Evolutionary conservation across 306 rosid genomes (phyloP).

Genomic region (Purshia tridentata): DNA sequence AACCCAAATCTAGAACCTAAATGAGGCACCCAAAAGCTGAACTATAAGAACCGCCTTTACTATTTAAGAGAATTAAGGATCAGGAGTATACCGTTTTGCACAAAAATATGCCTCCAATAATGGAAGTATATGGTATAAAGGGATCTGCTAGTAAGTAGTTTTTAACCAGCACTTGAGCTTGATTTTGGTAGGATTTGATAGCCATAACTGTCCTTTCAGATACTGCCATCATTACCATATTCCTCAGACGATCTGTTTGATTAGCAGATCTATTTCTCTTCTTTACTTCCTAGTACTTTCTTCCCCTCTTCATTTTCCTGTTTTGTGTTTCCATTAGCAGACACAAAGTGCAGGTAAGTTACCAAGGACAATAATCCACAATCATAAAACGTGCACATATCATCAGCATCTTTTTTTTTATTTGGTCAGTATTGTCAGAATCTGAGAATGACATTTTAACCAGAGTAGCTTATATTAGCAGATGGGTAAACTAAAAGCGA

Average conservation of each 20-base stretch:
- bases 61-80: background rate
- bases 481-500: background rate
- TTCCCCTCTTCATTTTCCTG: constrained; percentile 24
- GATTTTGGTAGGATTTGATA: constrained; percentile 55
- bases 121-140: constrained; percentile 42
- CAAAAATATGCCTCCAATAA: constrained; percentile 50
- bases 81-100: constrained; percentile 48
- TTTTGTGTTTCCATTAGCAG: constrained; percentile 20
- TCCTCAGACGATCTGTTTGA: constrained; percentile 21
- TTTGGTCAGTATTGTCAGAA: background rate
- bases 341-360: constrained; percentile 6
- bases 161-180: constrained; percentile 40
- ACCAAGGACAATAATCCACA: background rate
- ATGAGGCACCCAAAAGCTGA: background rate
- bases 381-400: background rate
- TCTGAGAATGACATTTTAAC: constrained; percentile 11
- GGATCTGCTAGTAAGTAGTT: constrained; percentile 49
- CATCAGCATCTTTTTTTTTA: background rate
- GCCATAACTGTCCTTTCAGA: constrained; percentile 40
- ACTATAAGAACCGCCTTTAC: background rate
- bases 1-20: background rate
- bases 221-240: constrained; percentile 24
- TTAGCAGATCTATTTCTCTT: constrained; percentile 14
- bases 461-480: constrained; percentile 16
- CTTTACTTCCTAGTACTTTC: constrained; percentile 24